phyloP scores from a whole-genome alignment of 768 basidiomycete species.

The Mycena vitilis region DNA sequence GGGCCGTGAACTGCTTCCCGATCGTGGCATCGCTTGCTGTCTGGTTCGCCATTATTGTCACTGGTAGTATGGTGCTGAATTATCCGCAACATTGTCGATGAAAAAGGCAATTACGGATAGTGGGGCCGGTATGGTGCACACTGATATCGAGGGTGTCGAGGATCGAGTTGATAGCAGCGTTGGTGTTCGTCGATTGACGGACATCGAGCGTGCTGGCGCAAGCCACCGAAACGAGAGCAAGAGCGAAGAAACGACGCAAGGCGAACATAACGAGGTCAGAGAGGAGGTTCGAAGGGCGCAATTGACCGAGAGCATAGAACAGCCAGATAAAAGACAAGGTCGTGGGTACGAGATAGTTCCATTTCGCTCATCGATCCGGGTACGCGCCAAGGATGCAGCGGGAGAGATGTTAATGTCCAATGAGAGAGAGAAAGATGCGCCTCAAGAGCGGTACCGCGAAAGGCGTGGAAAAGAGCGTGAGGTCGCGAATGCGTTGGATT shows the following conservation, averaged over 20 bases:
- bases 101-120: constrained; percentile 41
- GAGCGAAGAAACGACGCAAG: constrained; percentile 43
- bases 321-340: constrained; percentile 15
- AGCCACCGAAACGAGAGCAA: constrained; percentile 43
- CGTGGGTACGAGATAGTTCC: constrained; percentile 27
- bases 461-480: constrained; percentile 8
- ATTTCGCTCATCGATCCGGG: constrained; percentile 15
- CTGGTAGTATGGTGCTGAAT: constrained; percentile 30
- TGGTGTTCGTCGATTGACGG: constrained; percentile 50
- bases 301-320: not conserved
- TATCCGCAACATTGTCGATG: not conserved
- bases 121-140: constrained; percentile 40
- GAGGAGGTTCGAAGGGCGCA: constrained; percentile 5
- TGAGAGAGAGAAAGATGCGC: constrained; percentile 19
- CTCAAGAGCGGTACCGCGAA: constrained; percentile 2
- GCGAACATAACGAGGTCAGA: constrained; percentile 42
- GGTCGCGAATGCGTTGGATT: constrained; percentile 17
- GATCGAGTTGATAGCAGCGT: constrained; percentile 42
- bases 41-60: constrained; percentile 45
- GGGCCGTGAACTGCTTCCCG: constrained; percentile 40
- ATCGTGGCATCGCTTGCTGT: constrained; percentile 46
- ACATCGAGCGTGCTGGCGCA: constrained; percentile 44
- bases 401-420: constrained; percentile 19
- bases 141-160: constrained; percentile 42
- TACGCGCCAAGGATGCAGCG: not conserved